These are phyloP conservation scores for Pythium aquatile DNA, from an alignment of 352 stramenopile genomes.

Conservation along the genomic window DNA sequence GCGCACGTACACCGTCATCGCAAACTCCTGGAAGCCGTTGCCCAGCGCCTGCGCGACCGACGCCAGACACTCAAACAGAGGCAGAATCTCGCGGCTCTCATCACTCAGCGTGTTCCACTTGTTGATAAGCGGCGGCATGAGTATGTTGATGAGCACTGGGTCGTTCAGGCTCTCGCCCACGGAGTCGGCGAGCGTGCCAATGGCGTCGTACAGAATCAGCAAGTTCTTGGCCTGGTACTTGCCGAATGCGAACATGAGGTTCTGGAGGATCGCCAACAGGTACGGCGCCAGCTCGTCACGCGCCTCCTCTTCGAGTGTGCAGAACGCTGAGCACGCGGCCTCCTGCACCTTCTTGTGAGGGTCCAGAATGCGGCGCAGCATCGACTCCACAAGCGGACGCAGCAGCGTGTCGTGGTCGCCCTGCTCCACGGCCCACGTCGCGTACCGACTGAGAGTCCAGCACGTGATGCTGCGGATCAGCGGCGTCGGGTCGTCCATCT, in stretches of 20 bases:
- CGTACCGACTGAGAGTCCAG: slow-evolving; percentile 94
- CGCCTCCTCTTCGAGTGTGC: slow-evolving; percentile 93
- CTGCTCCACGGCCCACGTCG: slow-evolving; percentile 91
- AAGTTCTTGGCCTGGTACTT: slow-evolving; percentile 95
- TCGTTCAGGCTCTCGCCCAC: slow-evolving; percentile 92
- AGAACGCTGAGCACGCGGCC: slow-evolving; percentile 93
- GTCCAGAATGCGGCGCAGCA: slow-evolving; percentile 89
- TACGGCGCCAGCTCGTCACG: slow-evolving; percentile 93
- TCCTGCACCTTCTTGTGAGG: slow-evolving; percentile 95
- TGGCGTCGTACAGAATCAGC: slow-evolving; percentile 95
- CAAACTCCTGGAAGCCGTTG: slow-evolving; percentile 87
- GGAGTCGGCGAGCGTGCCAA: slow-evolving; percentile 94
- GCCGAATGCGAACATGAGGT: slow-evolving; percentile 91
- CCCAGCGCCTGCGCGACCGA: slow-evolving; percentile 83
- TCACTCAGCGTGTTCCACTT: slow-evolving; percentile 90
- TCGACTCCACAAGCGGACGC: slow-evolving; percentile 78
- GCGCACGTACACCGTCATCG: slow-evolving; percentile 74
- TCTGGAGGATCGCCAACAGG: slow-evolving; percentile 90
- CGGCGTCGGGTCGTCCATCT: slow-evolving; percentile 86
- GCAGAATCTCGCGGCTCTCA: slow-evolving; percentile 77
- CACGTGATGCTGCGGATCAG: slow-evolving; percentile 94
- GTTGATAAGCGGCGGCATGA: slow-evolving; percentile 92
- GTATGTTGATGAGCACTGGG: slow-evolving; percentile 87
- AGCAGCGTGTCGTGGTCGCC: slow-evolving; percentile 79
- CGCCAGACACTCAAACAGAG: slow-evolving; percentile 89